These are phyloP conservation scores for Leccinum ochraceum DNA, from an alignment of 768 basidiomycete genomes.

Conservation along the genomic window DNA sequence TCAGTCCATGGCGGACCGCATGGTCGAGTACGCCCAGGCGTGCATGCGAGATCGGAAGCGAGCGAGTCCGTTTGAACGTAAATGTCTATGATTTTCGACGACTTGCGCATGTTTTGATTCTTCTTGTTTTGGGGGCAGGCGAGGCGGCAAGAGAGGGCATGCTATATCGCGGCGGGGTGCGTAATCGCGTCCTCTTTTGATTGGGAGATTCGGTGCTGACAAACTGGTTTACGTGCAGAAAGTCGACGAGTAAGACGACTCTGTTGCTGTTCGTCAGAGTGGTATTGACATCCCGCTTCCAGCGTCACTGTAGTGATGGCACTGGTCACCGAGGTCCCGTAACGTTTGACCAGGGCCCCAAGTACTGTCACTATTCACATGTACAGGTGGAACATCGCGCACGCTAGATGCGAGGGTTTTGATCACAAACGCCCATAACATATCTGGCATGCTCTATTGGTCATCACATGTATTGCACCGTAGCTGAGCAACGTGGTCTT, in stretches of 20 bases:
- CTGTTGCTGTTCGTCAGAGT: background rate
- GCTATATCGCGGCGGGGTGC: conserved; percentile 70
- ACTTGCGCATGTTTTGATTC: conserved; percentile 8
- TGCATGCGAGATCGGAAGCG: conserved; percentile 70
- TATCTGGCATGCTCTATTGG: background rate
- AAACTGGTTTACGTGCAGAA: conserved; percentile 47
- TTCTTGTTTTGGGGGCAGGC: conserved; percentile 33
- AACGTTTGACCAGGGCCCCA: background rate
- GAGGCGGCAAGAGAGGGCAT: conserved; percentile 67
- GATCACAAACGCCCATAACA: background rate
- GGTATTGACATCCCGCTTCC: conserved; percentile 13
- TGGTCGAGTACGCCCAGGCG: conserved; percentile 65
- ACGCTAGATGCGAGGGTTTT: background rate
- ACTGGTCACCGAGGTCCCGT: conserved; percentile 65
- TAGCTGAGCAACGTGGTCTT: background rate
- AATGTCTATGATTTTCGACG: conserved; percentile 26
- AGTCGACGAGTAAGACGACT: conserved; percentile 67
- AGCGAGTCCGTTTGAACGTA: conserved; percentile 76
- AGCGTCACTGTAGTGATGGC: conserved; percentile 75
- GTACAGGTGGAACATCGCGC: background rate
- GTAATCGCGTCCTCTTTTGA: conserved; percentile 34
- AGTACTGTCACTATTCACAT: background rate
- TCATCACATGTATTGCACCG: background rate
- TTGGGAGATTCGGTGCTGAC: conserved; percentile 9
- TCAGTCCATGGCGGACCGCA: conserved; percentile 69